These are phyloP conservation scores for Daldinia loculata DNA, from an alignment of 495 filamentous ascomycete genomes.

Conservation along the genomic window DNA sequence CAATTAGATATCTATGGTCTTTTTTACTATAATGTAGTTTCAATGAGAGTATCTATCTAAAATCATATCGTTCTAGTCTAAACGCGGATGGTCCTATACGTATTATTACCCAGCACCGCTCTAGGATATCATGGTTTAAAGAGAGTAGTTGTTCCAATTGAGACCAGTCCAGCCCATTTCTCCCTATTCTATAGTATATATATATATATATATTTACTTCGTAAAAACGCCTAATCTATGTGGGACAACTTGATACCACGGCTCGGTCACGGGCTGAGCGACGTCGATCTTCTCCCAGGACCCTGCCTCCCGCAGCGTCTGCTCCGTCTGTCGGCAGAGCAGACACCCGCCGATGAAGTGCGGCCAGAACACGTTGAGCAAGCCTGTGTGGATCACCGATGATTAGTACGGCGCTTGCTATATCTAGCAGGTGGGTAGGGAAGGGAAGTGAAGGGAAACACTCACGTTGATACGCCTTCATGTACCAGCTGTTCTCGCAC, in stretches of 20 bases:
- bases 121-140: too few relatives aligned
- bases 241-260: constrained; percentile 60
- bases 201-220: constrained; percentile 46
- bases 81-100: too few relatives aligned
- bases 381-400: constrained; percentile 29
- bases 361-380: constrained; percentile 61
- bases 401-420: background rate
- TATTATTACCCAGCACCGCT: too few relatives aligned
- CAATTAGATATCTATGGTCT: too few relatives aligned
- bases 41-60: too few relatives aligned
- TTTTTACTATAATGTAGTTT: too few relatives aligned
- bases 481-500: constrained; percentile 52
- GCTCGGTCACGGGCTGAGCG: constrained; percentile 52
- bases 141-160: too few relatives aligned
- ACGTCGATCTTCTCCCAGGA: constrained; percentile 67
- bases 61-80: too few relatives aligned
- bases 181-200: too few relatives aligned
- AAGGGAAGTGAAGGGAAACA: constrained; percentile 14
- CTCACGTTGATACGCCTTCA: constrained; percentile 63
- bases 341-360: constrained; percentile 67
- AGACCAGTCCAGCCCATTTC: too few relatives aligned
- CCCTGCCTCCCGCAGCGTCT: constrained; percentile 60
- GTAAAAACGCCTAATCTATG: constrained; percentile 65
- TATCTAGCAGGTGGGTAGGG: background rate
- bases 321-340: constrained; percentile 64